Conservation (phyloP, 2,329 filamentous ascomycete genomes). For the Piedraia hortae region DNA sequence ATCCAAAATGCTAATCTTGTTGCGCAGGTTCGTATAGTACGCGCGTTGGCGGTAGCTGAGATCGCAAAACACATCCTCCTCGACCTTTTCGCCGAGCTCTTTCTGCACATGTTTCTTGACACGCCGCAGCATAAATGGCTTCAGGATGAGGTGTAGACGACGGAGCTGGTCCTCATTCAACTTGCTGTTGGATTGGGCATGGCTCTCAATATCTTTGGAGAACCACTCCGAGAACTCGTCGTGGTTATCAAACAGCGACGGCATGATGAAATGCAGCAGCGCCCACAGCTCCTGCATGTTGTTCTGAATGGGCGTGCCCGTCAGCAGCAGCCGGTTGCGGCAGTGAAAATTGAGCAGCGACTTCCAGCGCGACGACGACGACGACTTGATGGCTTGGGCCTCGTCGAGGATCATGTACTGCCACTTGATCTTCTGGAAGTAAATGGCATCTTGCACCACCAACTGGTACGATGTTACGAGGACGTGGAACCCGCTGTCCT, state of each 20-base stretch:
- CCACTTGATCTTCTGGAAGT: constrained; percentile 98
- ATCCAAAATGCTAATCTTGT: constrained; percentile 97
- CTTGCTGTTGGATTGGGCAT: constrained; percentile 97
- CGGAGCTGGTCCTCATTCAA: constrained; percentile 94
- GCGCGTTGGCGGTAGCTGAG: constrained; percentile 88
- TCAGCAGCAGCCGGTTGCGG: constrained; percentile 75
- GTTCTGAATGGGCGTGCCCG: constrained; percentile 94
- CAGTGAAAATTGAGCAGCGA: constrained; percentile 80
- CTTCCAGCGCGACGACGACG: constrained; percentile 90
- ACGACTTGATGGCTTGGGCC: constrained; percentile 96
- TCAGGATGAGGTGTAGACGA: constrained; percentile 93
- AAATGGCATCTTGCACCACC: constrained; percentile 82
- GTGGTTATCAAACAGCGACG: constrained; percentile 85
- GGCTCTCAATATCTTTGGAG: constrained; percentile 87
- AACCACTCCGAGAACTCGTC: constrained; percentile 89
- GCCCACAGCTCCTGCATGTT: constrained; percentile 99
- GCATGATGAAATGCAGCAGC: constrained; percentile 96
- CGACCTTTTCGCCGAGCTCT: constrained; percentile 95
- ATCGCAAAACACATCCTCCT: constrained; percentile 85
- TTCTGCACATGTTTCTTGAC: constrained; percentile 99
- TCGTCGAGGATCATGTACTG: constrained; percentile 99
- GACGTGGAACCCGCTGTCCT: constrained; percentile 83
- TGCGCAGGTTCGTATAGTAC: constrained; percentile 73
- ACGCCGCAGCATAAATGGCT: constrained; percentile 97
- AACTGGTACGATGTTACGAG: constrained; percentile 92